phyloP scores from a whole-genome alignment of 1,284 basidiomycete genomes.

The Athelia sp. region DNA sequence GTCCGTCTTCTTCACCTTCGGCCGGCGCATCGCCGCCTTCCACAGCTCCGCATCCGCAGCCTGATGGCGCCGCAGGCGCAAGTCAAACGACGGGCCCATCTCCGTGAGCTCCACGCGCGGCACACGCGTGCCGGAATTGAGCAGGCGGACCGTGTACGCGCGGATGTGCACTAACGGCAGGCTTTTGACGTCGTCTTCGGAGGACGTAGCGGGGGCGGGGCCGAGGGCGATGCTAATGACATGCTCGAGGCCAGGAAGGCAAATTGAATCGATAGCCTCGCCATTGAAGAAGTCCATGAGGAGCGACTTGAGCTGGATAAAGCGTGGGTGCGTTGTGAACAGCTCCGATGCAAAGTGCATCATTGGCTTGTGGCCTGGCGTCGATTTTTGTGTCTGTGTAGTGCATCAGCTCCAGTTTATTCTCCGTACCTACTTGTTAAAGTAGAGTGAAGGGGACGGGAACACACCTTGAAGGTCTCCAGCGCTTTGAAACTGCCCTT shows the following conservation, averaged over 20 bases:
- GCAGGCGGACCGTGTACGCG: conserved; percentile 76
- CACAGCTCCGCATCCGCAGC: conserved; percentile 75
- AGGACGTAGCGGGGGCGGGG: conserved; percentile 48
- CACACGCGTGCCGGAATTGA: conserved; percentile 72
- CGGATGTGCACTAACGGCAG: conserved; percentile 88
- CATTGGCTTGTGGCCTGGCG: conserved; percentile 87
- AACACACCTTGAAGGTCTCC: conserved; percentile 76
- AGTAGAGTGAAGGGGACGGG: neutral
- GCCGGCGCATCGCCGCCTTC: conserved; percentile 77
- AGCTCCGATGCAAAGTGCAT: conserved; percentile 95
- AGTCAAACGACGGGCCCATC: conserved; percentile 91
- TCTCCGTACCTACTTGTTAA: neutral
- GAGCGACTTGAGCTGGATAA: conserved; percentile 89
- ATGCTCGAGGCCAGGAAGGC: conserved; percentile 84
- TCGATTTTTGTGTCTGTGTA: conserved; percentile 76
- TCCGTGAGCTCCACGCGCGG: conserved; percentile 81
- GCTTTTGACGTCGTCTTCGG: conserved; percentile 36
- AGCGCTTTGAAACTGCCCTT: conserved; percentile 61
- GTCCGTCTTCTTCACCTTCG: conserved; percentile 84
- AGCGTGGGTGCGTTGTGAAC: conserved; percentile 89
- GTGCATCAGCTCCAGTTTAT: neutral
- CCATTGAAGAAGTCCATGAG: conserved; percentile 90
- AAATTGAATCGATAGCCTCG: conserved; percentile 81
- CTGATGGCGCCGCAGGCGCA: conserved; percentile 73
- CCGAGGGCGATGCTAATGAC: conserved; percentile 85